phyloP scores from a whole-genome alignment of 208 protist genomes.

The Histomonas meleagridis region DNA sequence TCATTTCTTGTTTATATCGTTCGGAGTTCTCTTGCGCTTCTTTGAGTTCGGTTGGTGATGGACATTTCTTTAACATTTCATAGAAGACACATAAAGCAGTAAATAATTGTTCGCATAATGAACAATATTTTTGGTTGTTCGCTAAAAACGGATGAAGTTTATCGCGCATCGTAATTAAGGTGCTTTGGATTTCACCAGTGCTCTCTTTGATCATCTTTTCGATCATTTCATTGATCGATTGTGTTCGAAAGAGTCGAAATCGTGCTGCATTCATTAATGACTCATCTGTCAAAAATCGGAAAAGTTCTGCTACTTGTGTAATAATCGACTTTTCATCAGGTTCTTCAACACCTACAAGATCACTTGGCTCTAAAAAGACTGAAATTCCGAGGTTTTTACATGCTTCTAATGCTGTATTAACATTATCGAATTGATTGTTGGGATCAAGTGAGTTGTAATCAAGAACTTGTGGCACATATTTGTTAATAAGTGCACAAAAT shows the following conservation, averaged over 20 bases:
- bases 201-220: background rate
- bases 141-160: background rate
- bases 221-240: background rate
- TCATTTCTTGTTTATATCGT: too few species aligned
- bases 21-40: too few species aligned
- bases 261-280: background rate
- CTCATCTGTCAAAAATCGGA: slow-evolving; percentile 4
- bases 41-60: background rate
- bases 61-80: background rate
- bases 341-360: background rate
- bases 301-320: slow-evolving; percentile 31
- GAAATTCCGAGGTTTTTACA: background rate
- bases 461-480: background rate
- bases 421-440: background rate
- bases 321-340: slow-evolving; percentile 29
- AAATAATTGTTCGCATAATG: background rate
- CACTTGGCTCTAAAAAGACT: background rate
- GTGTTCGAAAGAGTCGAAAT: too few species aligned
- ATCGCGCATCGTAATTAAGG: background rate
- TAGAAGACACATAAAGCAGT: background rate
- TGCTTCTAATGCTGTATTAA: background rate
- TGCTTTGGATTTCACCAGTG: background rate
- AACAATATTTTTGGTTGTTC: background rate
- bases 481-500: slow-evolving; percentile 32
- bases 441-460: slow-evolving; percentile 9